phyloP scores from a whole-genome alignment of 352 stramenopile genomes.

The Globisporangium orthogonon region DNA sequence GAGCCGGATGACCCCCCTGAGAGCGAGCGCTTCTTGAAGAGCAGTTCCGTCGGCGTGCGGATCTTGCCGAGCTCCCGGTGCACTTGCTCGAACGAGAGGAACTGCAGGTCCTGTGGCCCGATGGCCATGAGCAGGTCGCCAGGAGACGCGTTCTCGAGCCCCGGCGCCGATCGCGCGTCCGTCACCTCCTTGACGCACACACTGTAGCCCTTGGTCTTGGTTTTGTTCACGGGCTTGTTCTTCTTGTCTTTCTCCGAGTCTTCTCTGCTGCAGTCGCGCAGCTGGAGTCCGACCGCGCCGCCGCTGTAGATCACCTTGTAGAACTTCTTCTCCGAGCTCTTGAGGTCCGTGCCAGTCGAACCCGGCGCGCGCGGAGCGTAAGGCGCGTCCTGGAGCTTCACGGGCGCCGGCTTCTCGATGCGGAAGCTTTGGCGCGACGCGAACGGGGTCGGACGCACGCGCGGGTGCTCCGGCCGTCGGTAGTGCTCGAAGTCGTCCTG shows the following conservation, averaged over 20 bases:
- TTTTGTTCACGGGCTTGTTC: constrained; percentile 41
- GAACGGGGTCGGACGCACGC: constrained; percentile 9
- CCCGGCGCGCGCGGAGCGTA: constrained; percentile 4
- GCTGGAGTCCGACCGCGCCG: constrained; percentile 33
- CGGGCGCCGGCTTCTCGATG: constrained; percentile 22
- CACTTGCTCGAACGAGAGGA: constrained; percentile 55
- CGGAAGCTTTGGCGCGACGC: constrained; percentile 53
- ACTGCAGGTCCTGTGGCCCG: constrained; percentile 52
- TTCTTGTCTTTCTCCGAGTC: constrained; percentile 34
- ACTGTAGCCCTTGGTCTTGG: constrained; percentile 63
- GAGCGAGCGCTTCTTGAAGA: constrained; percentile 60
- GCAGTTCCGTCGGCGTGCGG: constrained; percentile 33
- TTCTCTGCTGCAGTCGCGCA: constrained; percentile 40
- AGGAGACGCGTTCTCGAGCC: constrained; percentile 38
- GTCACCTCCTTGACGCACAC: constrained; percentile 52
- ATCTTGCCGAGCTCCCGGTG: constrained; percentile 38
- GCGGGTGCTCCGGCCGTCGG: constrained; percentile 8
- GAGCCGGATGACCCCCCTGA: constrained; percentile 23
- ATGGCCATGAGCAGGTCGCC: constrained; percentile 75
- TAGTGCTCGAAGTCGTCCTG: not conserved
- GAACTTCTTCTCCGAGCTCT: constrained; percentile 37
- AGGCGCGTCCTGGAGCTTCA: constrained; percentile 11
- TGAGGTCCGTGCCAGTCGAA: constrained; percentile 12
- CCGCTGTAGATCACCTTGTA: constrained; percentile 66
- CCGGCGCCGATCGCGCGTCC: constrained; percentile 32